A percentile compares a stretch with the other conserved stretches of the same genome.
These are phyloP conservation scores for Arthrinium puccinioides DNA, from an alignment of 2,329 filamentous ascomycete genomes.

Conservation along the genomic window DNA sequence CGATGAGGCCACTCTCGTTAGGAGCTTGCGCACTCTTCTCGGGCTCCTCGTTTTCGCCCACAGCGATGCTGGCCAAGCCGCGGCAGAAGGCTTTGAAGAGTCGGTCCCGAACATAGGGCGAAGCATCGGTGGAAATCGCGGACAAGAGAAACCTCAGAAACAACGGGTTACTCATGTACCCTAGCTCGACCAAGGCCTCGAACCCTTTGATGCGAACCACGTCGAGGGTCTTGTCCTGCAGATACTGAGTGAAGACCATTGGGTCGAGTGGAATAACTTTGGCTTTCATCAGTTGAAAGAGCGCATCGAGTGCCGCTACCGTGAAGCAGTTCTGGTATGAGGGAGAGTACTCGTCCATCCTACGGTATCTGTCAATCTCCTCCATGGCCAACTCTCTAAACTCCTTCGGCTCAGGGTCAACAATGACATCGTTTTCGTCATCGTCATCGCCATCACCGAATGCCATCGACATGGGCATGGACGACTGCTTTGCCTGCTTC, in stretches of 20 bases:
- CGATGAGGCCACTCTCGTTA: conserved; percentile 35
- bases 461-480: conserved; percentile 30
- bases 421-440: conserved; percentile 32
- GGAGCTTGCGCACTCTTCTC: conserved; percentile 15
- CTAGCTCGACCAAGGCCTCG: conserved; percentile 57
- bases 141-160: conserved; percentile 52
- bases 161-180: conserved; percentile 45
- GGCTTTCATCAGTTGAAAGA: conserved; percentile 56
- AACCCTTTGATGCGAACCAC: conserved; percentile 60
- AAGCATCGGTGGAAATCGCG: conserved; percentile 53
- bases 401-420: conserved; percentile 32
- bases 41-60: conserved; percentile 45
- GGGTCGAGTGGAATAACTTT: conserved; percentile 48
- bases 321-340: conserved; percentile 65
- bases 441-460: conserved; percentile 34
- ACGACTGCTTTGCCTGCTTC: conserved; percentile 30
- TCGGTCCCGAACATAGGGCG: conserved; percentile 53
- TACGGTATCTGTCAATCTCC: conserved; percentile 59
- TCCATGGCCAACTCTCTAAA: conserved; percentile 48
- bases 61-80: conserved; percentile 56
- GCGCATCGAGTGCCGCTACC: conserved; percentile 53
- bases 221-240: conserved; percentile 57
- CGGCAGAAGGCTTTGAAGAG: conserved; percentile 52
- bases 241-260: conserved; percentile 54
- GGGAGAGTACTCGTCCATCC: conserved; percentile 62